A percentile compares a stretch with the other conserved stretches of the same genome.
These are phyloP conservation scores for Prunus mume DNA, from an alignment of 306 rosid species.

Conservation along the genomic window DNA sequence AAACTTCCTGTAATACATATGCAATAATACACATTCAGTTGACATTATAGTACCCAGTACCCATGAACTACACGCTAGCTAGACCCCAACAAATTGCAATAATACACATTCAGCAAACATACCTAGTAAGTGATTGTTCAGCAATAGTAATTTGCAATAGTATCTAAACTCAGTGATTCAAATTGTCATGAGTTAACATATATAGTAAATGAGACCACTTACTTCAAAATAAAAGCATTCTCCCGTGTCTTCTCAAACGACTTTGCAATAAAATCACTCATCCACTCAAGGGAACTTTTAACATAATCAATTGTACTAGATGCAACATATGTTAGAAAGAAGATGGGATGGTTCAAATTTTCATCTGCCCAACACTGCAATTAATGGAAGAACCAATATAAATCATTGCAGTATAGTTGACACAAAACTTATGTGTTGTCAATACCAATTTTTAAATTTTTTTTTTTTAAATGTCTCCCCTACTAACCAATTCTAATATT, in stretches of 20 bases:
- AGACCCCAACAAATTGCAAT: too few species aligned
- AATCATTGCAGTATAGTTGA: conserved; percentile 8
- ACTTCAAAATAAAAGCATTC: conserved; percentile 82
- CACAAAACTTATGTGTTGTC: background rate
- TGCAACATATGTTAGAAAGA: conserved; percentile 77
- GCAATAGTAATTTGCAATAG: conserved; percentile 5
- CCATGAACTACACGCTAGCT: too few species aligned
- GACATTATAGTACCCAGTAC: too few species aligned
- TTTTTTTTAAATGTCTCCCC: conserved; percentile 19
- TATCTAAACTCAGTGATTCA: background rate
- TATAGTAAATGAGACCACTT: conserved; percentile 35
- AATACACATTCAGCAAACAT: conserved; percentile 13
- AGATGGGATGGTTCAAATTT: conserved; percentile 71
- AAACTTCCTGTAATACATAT: too few species aligned
- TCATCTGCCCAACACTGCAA: conserved; percentile 96
- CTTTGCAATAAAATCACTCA: conserved; percentile 94
- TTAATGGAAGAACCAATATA: conserved; percentile 27
- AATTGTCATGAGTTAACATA: background rate
- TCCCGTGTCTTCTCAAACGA: conserved; percentile 93
- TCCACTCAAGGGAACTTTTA: conserved; percentile 96
- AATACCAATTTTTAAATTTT: background rate
- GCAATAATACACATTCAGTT: too few species aligned
- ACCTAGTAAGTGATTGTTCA: conserved; percentile 20
- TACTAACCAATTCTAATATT: conserved; percentile 80
- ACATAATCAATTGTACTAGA: conserved; percentile 87